These are phyloP conservation scores for Aspergillus sp. DNA, from an alignment of 2,329 filamentous ascomycete genomes.

Conservation along the genomic window DNA sequence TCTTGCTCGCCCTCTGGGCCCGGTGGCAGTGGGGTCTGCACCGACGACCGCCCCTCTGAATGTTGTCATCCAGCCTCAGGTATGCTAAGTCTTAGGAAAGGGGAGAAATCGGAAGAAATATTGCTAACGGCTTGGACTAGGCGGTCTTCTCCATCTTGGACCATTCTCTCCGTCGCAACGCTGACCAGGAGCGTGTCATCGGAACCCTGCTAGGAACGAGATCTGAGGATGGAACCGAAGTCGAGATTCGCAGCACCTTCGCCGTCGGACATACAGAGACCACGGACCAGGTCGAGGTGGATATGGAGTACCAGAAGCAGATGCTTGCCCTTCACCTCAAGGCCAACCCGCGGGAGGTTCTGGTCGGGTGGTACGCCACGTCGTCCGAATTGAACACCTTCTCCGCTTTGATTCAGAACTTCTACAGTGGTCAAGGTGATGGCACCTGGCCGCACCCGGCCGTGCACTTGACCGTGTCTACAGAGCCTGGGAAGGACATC, in stretches of 20 bases:
- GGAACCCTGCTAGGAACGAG: constrained; percentile 88
- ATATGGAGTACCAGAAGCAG: constrained; percentile 99
- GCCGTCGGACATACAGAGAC: constrained; percentile 98
- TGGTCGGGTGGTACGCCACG: constrained; percentile 98
- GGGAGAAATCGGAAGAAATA: too few species aligned
- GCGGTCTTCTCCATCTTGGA: constrained; percentile 65
- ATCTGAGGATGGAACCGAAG: constrained; percentile 92
- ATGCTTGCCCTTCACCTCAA: constrained; percentile 94
- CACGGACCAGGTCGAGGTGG: constrained; percentile 96
- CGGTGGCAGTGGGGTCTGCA: constrained; percentile 67
- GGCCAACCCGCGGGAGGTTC: constrained; percentile 83
- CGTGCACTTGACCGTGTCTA: constrained; percentile 90
- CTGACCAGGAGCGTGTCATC: constrained; percentile 90
- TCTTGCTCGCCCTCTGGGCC: constrained; percentile 83
- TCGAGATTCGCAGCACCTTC: constrained; percentile 93
- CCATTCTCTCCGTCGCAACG: constrained; percentile 85
- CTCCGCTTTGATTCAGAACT: constrained; percentile 97
- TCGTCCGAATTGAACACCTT: constrained; percentile 96
- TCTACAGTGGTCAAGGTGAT: constrained; percentile 93
- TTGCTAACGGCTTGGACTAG: constrained; percentile 26
- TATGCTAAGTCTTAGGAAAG: constrained; percentile 38
- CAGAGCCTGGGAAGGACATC: constrained; percentile 78
- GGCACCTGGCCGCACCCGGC: constrained; percentile 97
- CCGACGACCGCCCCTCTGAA: constrained; percentile 83
- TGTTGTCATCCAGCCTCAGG: constrained; percentile 92